Base-by-base conservation (phyloP, 768 basidiomycete genomes). In the Mycena vitilis region DNA sequence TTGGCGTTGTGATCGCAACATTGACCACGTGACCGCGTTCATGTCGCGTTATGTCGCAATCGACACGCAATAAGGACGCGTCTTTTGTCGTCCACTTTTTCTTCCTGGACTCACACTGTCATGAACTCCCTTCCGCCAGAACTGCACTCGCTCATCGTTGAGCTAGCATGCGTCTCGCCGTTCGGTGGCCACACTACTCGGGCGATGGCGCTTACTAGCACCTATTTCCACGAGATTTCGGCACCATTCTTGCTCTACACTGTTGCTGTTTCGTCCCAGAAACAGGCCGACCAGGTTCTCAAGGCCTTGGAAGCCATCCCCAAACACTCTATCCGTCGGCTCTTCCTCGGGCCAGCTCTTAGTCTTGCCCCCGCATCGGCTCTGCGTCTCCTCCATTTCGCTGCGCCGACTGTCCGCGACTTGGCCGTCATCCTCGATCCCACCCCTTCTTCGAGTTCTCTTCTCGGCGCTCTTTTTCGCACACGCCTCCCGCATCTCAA, bases 31-130 rank as follows among this genome's bases (percentile, higher is more conserved):
- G 66, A 67, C 36, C 66, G 66, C 53, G 59, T 51, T 13, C 42
- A 66, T 54, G 62, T 54, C 62, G 62, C 62, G 36, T 38, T 54
- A 63, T 58, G 64, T 65, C 64, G 64, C 64, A 54, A 66, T 66
- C 45, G 44, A 55, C 12, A 30, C 30, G 30, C 30, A 30, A 30
- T 30, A 30, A 30, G 30, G 30, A 30, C 30, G 60, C 60, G 65
- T 51, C 59, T 61, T 60, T n/a, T 15, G 38, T 22, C 22, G 30
- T 23, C 2, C 30, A 3, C 11, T 16, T 60, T 20, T 11, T 25
- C 20, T 34, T 25, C 16, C 40, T 48, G 36, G 22, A 44, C 30
- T 30, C 5, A 30, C 30, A 30, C 49, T 18, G 5, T 25, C 53
- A 67, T 61, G 66, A 23, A 67, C 13, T 51, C 47, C 2, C 48